These are phyloP conservation scores for Metschnikowia sp. DNA, from an alignment of 805 yeast genomes.

Conservation along the genomic window DNA sequence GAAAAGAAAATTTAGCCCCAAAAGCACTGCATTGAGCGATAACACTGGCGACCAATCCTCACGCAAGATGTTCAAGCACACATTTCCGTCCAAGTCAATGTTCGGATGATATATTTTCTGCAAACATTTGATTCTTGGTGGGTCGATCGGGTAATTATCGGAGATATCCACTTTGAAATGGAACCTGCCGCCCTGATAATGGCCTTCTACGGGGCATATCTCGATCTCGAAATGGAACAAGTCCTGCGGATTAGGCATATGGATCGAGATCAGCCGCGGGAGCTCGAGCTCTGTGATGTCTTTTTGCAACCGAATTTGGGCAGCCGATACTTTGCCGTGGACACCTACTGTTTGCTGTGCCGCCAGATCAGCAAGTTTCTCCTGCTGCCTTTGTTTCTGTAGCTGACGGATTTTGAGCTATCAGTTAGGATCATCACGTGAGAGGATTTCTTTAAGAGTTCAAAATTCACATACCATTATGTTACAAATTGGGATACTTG, in stretches of 20 bases:
- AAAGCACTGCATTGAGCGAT: slow-evolving; percentile 72
- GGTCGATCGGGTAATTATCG: slow-evolving; percentile 83
- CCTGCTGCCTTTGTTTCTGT: slow-evolving; percentile 21
- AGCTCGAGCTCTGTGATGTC: slow-evolving; percentile 68
- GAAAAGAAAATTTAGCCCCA: slow-evolving; percentile 82
- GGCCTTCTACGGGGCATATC: slow-evolving; percentile 69
- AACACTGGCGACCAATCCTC: slow-evolving; percentile 97
- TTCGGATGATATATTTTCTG: slow-evolving; percentile 88
- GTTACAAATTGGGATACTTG: no score
- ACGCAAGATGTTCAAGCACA: slow-evolving; percentile 84
- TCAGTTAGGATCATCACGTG: not conserved
- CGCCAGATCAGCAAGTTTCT: slow-evolving; percentile 3
- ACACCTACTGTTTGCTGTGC: not conserved
- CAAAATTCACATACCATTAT: not conserved
- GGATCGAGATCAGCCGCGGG: slow-evolving; percentile 53
- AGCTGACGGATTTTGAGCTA: slow-evolving; percentile 25
- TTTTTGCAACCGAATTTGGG: slow-evolving; percentile 73
- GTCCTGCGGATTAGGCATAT: slow-evolving; percentile 50
- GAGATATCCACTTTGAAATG: slow-evolving; percentile 62
- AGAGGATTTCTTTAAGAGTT: no score
- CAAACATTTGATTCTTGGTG: slow-evolving; percentile 77
- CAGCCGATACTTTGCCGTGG: slow-evolving; percentile 41
- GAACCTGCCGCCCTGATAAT: slow-evolving; percentile 67
- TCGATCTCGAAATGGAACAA: slow-evolving; percentile 58
- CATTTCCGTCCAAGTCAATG: slow-evolving; percentile 85